These are phyloP conservation scores for Phytophthora litchii DNA, from an alignment of 352 stramenopile species.

Conservation along the genomic window DNA sequence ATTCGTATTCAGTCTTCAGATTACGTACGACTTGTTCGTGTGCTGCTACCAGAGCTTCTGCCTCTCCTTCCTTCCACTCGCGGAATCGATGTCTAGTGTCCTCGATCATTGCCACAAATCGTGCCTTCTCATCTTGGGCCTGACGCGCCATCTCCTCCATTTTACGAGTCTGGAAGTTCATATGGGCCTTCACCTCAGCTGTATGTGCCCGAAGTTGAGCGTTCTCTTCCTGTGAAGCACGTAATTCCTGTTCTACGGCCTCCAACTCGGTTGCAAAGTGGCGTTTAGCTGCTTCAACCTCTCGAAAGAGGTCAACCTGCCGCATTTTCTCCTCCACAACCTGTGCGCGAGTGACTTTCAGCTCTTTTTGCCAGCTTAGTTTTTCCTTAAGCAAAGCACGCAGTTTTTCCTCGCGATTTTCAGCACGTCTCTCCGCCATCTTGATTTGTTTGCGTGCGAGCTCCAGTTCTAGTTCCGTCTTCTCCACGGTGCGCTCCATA, in stretches of 20 bases:
- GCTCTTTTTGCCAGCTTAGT: constrained; percentile 67
- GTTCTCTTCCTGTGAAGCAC: constrained; percentile 52
- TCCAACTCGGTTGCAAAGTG: constrained; percentile 49
- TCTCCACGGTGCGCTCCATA: constrained; percentile 56
- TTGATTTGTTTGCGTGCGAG: constrained; percentile 68
- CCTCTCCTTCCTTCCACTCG: constrained; percentile 71
- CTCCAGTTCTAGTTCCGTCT: constrained; percentile 49
- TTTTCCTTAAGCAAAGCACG: constrained; percentile 70
- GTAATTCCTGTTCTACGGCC: constrained; percentile 35
- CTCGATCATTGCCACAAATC: constrained; percentile 53
- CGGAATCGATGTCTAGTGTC: constrained; percentile 65
- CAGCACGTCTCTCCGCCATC: constrained; percentile 53
- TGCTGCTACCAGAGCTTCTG: constrained; percentile 33
- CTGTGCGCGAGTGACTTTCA: constrained; percentile 61
- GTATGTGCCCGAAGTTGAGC: constrained; percentile 40
- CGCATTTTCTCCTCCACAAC: constrained; percentile 78
- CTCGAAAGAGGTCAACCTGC: constrained; percentile 65
- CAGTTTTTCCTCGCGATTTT: constrained; percentile 70
- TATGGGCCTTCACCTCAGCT: constrained; percentile 48
- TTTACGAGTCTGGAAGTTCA: constrained; percentile 46
- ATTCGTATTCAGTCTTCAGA: constrained; percentile 65
- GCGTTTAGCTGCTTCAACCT: constrained; percentile 56
- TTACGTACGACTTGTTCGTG: constrained; percentile 57
- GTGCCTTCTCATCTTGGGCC: constrained; percentile 63
- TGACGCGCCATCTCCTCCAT: constrained; percentile 58